Conservation (phyloP, 1,139 yeast species). For the Taphrina deformans region DNA sequence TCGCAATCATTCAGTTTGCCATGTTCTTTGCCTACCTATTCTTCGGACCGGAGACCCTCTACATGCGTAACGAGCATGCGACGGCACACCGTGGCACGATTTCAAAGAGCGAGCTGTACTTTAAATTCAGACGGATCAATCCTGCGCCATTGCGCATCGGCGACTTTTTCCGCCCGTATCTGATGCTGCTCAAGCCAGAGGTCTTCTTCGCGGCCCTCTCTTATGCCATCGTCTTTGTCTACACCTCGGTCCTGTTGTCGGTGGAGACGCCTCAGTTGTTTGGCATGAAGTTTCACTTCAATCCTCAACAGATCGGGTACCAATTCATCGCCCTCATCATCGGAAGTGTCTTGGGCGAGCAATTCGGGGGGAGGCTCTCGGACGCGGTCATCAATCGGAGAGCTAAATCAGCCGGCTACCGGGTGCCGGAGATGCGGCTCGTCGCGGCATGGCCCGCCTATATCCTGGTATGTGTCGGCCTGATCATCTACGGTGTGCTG, state of each 20-base stretch:
- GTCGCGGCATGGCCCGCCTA: slow-evolving; percentile 43
- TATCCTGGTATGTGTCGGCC: slow-evolving; percentile 42
- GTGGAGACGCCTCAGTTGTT: slow-evolving; percentile 45
- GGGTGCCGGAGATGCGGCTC: slow-evolving; percentile 42
- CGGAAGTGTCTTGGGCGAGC: slow-evolving; percentile 44
- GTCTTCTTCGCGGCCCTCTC: slow-evolving; percentile 41
- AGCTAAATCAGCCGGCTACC: not conserved
- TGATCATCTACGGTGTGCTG: slow-evolving; percentile 43
- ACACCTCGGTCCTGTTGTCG: slow-evolving; percentile 43
- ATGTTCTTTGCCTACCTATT: slow-evolving; percentile 30
- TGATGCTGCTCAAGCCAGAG: not conserved
- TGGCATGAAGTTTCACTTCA: slow-evolving; percentile 41
- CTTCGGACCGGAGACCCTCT: slow-evolving; percentile 38
- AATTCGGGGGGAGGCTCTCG: slow-evolving; percentile 43
- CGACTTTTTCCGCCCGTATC: slow-evolving; percentile 29
- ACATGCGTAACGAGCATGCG: slow-evolving; percentile 27
- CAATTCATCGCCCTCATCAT: slow-evolving; percentile 43
- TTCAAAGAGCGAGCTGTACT: slow-evolving; percentile 1
- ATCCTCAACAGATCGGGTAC: slow-evolving; percentile 43
- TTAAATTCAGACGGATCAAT: slow-evolving; percentile 23
- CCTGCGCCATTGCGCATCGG: slow-evolving; percentile 15
- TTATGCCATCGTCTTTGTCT: slow-evolving; percentile 42
- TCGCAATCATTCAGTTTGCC: slow-evolving; percentile 37
- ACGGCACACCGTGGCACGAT: not conserved
- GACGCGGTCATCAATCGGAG: slow-evolving; percentile 43